phyloP scores from a whole-genome alignment of 2,329 filamentous ascomycete genomes.

The Pseudogymnoascus sp. region DNA sequence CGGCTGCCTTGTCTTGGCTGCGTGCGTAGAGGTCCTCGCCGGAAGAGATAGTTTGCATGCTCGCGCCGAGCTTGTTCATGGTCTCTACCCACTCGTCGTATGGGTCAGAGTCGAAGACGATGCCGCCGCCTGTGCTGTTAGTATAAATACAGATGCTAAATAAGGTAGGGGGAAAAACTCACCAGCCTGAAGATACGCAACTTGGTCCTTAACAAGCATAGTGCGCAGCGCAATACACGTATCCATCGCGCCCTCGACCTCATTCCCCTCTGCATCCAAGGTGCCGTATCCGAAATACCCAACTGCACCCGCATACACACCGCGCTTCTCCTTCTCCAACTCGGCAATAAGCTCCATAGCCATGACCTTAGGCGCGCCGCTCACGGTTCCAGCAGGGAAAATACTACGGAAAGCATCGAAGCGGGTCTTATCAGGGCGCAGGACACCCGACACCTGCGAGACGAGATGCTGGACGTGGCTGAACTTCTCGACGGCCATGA shows the following conservation, averaged over 20 bases:
- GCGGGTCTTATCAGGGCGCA: constrained; percentile 73
- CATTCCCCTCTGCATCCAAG: constrained; percentile 53
- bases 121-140: constrained; percentile 59
- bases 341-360: constrained; percentile 98
- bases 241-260: constrained; percentile 83
- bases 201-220: constrained; percentile 86
- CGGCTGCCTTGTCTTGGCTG: constrained; percentile 2
- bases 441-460: constrained; percentile 87
- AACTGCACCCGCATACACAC: constrained; percentile 90
- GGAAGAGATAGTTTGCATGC: constrained; percentile 78
- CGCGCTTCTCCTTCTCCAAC: constrained; percentile 86
- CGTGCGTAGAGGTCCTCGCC: constrained; percentile 55
- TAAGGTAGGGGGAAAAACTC: constrained; percentile 22
- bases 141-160: not conserved
- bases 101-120: constrained; percentile 88
- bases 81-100: constrained; percentile 94
- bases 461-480: constrained; percentile 96
- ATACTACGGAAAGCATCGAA: constrained; percentile 96
- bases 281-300: constrained; percentile 90
- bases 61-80: constrained; percentile 89
- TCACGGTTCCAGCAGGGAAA: constrained; percentile 94
- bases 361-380: constrained; percentile 87
- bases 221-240: constrained; percentile 67
- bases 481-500: constrained; percentile 93
- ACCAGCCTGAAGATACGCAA: constrained; percentile 83